Percentiles rank a stretch among this genome's conserved stretches.
Evolutionary conservation across 495 filamentous ascomycete species (phyloP).

Genomic region (Tuber melanosporum): DNA sequence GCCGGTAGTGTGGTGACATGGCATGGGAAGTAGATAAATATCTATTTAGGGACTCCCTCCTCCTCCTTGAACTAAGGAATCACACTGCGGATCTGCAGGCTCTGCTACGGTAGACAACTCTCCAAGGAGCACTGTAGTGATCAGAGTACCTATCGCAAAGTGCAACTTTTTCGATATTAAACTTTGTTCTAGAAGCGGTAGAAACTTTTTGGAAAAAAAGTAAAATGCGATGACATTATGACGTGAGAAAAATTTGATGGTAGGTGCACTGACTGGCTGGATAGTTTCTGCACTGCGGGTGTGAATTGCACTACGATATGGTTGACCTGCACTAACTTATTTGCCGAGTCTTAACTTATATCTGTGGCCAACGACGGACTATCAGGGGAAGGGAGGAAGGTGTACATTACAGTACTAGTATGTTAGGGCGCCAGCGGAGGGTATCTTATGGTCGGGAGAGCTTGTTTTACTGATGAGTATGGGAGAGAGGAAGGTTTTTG

Average conservation of each 20-base stretch:
- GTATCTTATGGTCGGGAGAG: background rate
- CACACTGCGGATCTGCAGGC: background rate
- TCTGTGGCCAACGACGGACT: background rate
- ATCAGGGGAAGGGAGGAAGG: background rate
- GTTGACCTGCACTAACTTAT: background rate
- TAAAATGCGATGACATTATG: background rate
- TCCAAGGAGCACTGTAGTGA: background rate
- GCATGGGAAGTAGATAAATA: background rate
- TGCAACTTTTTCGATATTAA: background rate
- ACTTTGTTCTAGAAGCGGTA: background rate
- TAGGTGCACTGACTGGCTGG: background rate
- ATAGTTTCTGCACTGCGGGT: background rate
- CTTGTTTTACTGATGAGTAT: background rate
- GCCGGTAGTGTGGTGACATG: background rate
- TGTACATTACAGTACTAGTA: background rate
- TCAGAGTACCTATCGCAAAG: background rate
- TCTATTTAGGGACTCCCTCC: background rate
- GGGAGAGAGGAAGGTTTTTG: background rate
- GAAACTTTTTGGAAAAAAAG: background rate
- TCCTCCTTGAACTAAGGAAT: background rate
- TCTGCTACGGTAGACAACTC: background rate
- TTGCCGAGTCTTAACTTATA: background rate
- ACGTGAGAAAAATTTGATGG: background rate
- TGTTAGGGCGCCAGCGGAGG: background rate
- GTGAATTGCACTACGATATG: background rate